phyloP scores from a whole-genome alignment of 257 asterid species.

The Voacanga thouarsii region DNA sequence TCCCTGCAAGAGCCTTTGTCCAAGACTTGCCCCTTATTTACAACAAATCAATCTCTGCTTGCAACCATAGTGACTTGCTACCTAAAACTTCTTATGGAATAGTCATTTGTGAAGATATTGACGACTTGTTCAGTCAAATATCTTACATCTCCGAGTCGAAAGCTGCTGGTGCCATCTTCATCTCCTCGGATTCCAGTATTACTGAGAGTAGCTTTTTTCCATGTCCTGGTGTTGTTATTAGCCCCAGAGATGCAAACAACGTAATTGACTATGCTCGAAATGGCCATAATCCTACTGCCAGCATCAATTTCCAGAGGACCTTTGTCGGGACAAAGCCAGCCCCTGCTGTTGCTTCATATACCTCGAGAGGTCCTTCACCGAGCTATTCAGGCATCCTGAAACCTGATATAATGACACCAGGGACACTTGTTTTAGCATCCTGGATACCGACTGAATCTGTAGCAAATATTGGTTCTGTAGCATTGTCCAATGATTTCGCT shows the following conservation, averaged over 20 bases:
- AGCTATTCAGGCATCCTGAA: slow-evolving; percentile 14
- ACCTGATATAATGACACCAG: slow-evolving; percentile 21
- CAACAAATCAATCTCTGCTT: slow-evolving; percentile 36
- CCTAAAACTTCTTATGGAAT: slow-evolving; percentile 10
- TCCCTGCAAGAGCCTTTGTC: slow-evolving; percentile 34
- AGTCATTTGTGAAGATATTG: neutral
- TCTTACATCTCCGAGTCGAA: neutral
- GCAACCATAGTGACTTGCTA: slow-evolving; percentile 34
- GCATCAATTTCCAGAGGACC: slow-evolving; percentile 14
- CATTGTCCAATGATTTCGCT: neutral
- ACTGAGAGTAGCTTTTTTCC: neutral
- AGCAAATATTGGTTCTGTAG: neutral
- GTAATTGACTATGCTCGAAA: slow-evolving; percentile 5
- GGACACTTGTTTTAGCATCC: slow-evolving; percentile 5
- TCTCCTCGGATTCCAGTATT: neutral
- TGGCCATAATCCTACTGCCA: neutral
- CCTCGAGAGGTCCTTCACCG: slow-evolving; percentile 12
- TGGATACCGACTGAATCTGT: slow-evolving; percentile 5
- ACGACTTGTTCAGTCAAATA: neutral
- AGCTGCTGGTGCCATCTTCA: slow-evolving; percentile 14
- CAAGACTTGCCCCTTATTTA: slow-evolving; percentile 38
- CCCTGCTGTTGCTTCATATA: slow-evolving; percentile 4
- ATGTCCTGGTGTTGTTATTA: neutral
- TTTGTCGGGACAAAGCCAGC: slow-evolving; percentile 6
- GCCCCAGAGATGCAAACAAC: neutral